Evolutionary conservation across 2,329 filamentous ascomycete species (phyloP).

Genomic region (Fusarium nisikadoi): DNA sequence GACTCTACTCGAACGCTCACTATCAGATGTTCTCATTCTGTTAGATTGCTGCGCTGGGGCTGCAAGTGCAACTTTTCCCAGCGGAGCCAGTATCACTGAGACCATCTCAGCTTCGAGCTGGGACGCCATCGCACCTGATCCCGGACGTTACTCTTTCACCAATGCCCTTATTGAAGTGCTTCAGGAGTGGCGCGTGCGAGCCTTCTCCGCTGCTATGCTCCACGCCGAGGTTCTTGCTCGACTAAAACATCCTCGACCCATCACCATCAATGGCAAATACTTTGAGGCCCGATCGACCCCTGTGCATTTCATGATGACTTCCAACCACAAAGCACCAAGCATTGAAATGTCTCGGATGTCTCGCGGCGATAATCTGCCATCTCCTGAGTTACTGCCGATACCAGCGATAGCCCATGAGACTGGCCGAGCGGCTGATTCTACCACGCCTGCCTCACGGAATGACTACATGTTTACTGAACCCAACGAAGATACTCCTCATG

Average conservation of each 20-base stretch:
- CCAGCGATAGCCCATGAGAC: constrained; percentile 34
- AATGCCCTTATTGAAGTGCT: constrained; percentile 69
- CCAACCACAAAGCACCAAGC: constrained; percentile 67
- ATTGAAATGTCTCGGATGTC: constrained; percentile 62
- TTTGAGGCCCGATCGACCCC: constrained; percentile 69
- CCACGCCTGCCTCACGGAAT: constrained; percentile 32
- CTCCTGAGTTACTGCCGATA: constrained; percentile 33
- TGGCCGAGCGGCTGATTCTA: constrained; percentile 43
- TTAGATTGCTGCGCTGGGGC: constrained; percentile 70
- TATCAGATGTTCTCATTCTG: constrained; percentile 67
- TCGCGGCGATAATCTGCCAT: constrained; percentile 41
- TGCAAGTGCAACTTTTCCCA: constrained; percentile 68
- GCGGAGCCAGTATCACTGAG: constrained; percentile 68
- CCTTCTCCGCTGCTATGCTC: constrained; percentile 69
- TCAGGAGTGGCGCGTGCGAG: constrained; percentile 64
- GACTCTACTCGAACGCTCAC: constrained; percentile 66
- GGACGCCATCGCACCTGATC: constrained; percentile 70
- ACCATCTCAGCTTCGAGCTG: constrained; percentile 71
- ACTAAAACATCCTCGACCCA: constrained; percentile 67
- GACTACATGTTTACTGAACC: constrained; percentile 55
- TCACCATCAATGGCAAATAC: constrained; percentile 66
- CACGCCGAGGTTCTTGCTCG: constrained; percentile 70
- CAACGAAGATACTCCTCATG: constrained; percentile 66
- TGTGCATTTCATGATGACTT: constrained; percentile 72
- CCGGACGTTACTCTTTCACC: constrained; percentile 69